These are phyloP conservation scores for Tetrapisispora iriomotensis DNA, from an alignment of 805 yeast genomes.

Conservation along the genomic window DNA sequence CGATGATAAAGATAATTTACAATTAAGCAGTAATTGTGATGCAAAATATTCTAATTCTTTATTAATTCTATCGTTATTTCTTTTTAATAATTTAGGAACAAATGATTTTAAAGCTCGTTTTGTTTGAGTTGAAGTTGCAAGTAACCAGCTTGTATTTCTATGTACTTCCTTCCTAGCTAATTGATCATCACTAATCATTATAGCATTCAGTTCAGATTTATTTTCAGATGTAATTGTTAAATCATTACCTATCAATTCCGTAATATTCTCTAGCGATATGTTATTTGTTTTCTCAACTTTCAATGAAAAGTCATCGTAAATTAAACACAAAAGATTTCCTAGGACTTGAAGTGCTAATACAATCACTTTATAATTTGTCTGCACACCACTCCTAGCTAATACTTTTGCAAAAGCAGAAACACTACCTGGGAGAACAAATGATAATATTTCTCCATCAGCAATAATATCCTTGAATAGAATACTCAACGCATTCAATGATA, in stretches of 20 bases:
- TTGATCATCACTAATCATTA: background rate
- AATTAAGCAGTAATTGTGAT: conserved; percentile 8
- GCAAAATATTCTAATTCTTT: conserved; percentile 10
- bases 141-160: conserved; percentile 46
- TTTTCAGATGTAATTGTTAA: background rate
- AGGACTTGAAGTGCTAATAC: conserved; percentile 27
- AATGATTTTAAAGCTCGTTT: conserved; percentile 36
- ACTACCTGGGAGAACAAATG: conserved; percentile 43
- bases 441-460: conserved; percentile 39
- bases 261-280: conserved; percentile 13
- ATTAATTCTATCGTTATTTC: conserved; percentile 16
- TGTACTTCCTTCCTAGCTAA: conserved; percentile 17
- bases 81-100: conserved; percentile 16
- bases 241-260: conserved; percentile 2
- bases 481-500: conserved; percentile 29
- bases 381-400: conserved; percentile 24
- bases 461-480: conserved; percentile 29
- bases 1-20: conserved; percentile 11
- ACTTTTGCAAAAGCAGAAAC: conserved; percentile 37
- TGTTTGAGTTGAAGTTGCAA: conserved; percentile 42
- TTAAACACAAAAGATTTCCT: conserved; percentile 23
- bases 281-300: conserved; percentile 8
- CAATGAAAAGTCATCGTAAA: conserved; percentile 37
- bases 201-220: background rate
- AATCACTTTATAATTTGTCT: conserved; percentile 32